Evolutionary conservation across 768 basidiomycete genomes (phyloP).

Genomic region (Hydnomerulius pinastri): DNA sequence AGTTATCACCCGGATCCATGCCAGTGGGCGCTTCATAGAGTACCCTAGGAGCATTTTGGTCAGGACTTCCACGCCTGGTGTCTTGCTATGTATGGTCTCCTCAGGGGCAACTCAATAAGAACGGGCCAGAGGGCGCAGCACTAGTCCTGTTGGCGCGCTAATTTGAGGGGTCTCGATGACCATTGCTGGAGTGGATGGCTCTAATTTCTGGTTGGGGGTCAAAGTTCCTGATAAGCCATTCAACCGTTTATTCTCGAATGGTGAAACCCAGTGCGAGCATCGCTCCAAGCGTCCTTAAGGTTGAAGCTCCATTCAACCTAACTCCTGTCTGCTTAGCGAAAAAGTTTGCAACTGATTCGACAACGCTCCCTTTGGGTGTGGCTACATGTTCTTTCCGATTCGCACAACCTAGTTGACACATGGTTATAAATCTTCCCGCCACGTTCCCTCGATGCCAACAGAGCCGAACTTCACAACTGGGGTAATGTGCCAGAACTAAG

Average conservation of each 20-base stretch:
- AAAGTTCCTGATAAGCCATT: not conserved
- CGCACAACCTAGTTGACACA: slow-evolving; percentile 7
- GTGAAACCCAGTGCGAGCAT: not conserved
- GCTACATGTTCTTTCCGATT: not conserved
- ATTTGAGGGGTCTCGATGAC: too few relatives aligned
- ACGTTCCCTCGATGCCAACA: slow-evolving; percentile 2
- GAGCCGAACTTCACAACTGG: slow-evolving; percentile 12
- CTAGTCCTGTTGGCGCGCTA: too few relatives aligned
- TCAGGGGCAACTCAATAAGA: not conserved
- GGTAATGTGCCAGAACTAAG: slow-evolving; percentile 13
- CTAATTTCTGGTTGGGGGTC: too few relatives aligned
- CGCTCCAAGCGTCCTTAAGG: not conserved
- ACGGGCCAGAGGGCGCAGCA: not conserved
- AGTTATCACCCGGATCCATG: too few relatives aligned
- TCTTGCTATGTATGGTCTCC: not conserved
- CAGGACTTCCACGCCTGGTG: not conserved
- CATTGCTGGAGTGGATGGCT: too few relatives aligned
- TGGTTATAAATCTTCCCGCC: slow-evolving; percentile 3
- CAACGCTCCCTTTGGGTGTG: not conserved
- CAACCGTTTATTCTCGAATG: not conserved
- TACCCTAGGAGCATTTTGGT: not conserved
- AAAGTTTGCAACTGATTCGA: not conserved
- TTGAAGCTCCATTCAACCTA: not conserved
- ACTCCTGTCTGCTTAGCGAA: not conserved
- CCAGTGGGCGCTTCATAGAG: too few relatives aligned